phyloP scores from a whole-genome alignment of 345 rosid genomes.

The Arabidopsis suecica region DNA sequence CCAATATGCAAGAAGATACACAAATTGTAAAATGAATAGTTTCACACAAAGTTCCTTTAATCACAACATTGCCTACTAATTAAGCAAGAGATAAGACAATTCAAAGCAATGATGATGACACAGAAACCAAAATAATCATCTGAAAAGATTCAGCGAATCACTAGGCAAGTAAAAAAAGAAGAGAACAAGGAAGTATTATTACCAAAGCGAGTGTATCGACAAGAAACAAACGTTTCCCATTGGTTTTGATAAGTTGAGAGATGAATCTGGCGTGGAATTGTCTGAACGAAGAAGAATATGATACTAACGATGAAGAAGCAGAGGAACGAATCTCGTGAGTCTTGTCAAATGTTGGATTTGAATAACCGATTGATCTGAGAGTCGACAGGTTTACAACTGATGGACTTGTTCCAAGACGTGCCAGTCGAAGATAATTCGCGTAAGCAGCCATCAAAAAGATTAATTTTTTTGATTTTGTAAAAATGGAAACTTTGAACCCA shows the following conservation, averaged over 20 bases:
- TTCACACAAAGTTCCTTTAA: neutral
- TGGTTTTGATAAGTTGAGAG: conserved; percentile 67
- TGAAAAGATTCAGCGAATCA: neutral
- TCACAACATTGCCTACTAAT: neutral
- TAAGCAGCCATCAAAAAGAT: conserved; percentile 49
- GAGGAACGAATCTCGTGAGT: too few relatives aligned
- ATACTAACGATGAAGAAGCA: conserved; percentile 33
- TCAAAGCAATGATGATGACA: conserved; percentile 2
- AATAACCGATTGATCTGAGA: conserved; percentile 48
- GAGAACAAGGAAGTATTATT: conserved; percentile 20
- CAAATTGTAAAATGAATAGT: neutral
- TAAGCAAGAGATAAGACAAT: neutral
- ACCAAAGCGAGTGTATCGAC: conserved; percentile 92
- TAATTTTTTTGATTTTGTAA: neutral
- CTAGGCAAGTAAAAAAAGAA: neutral
- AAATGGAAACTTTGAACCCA: conserved; percentile 11
- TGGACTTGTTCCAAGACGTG: conserved; percentile 49
- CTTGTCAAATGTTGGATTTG: neutral
- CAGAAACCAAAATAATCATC: neutral
- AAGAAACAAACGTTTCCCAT: conserved; percentile 72
- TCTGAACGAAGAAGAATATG: conserved; percentile 41
- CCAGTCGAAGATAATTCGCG: conserved; percentile 53
- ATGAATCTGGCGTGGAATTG: conserved; percentile 43
- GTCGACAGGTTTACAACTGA: conserved; percentile 38
- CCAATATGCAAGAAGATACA: conserved; percentile 7